Evolutionary conservation across 768 basidiomycete genomes (phyloP), one percentile per base, ranked within the genome.

Genomic region (Suillus lakei): DNA sequence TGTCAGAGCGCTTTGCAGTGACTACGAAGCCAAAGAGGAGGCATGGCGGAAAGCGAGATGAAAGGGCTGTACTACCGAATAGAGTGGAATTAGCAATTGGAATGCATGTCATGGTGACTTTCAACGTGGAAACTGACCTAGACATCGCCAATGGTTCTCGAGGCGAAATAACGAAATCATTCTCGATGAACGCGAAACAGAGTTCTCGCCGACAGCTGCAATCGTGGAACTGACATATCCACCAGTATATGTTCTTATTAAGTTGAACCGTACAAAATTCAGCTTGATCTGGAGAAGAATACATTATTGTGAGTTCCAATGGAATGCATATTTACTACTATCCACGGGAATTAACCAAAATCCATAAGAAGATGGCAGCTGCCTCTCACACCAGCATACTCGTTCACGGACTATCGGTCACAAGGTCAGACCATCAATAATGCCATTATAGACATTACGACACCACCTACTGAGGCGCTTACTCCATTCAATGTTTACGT

Each of bases 381-480:
- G 39, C 73, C 79, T 3, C 65, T 81, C 3, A 80, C 79, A 5
- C 64, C 72, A 0, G 80, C 80, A 30, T 83, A 81, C 60, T 76
- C 78, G 2, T 83, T 84, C 69, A 82, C 80, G 0, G 80, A 82
- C 66, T 83, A 82, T 63, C 56, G 74, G 18, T 66, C 78, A 15
- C 81, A 83, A 67, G 82, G 81, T 0, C 81, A 82, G 65, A 83
- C 80, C 4, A 72, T 83, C 4, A 60, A 62, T 1, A 58, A 70
- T 36, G 75, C 80, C 0, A 61, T 83, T 8, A 73, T 82, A 5
- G 81, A 83, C 66, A 76, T 82, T n/a, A 75, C 70, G 12, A 66
- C 65, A 58, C 80, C 78, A 12, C 81, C 79, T 1, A 62, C 69
- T 2, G 77, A 73, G 13, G 60, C 51, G 0, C 68, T 82, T 16